A percentile compares a stretch with the other conserved stretches of the same genome.
Evolutionary conservation across 208 protist species (phyloP).

Genomic region (Trypanosoma lewisi): DNA sequence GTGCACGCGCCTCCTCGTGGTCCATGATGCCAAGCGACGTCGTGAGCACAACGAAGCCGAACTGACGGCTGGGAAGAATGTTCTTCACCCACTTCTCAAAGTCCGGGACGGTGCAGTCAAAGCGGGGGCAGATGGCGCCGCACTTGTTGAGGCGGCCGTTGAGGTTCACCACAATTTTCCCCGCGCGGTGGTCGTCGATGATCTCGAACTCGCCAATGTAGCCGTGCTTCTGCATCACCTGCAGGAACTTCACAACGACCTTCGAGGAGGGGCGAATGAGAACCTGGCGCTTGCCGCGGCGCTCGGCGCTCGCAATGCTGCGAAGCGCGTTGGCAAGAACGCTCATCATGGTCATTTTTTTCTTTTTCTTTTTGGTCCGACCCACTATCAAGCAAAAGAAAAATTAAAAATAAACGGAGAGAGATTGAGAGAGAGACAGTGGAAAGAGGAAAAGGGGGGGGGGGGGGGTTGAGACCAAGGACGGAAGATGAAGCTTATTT

Average conservation of each 20-base stretch:
- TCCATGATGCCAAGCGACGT: conserved; percentile 99
- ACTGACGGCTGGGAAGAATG: conserved; percentile 99
- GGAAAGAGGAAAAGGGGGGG: not conserved
- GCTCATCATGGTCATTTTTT: conserved; percentile 99
- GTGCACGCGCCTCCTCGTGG: conserved; percentile 98
- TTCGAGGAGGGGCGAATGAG: conserved; percentile 99
- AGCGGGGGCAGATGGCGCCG: conserved; percentile 99
- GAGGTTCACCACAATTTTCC: conserved; percentile 99
- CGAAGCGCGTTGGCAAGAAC: conserved; percentile 99
- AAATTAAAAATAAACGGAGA: not conserved
- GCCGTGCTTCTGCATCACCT: conserved; percentile 99
- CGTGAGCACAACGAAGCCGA: conserved; percentile 99
- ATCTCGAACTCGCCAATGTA: conserved; percentile 99
- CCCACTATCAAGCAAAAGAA: not conserved
- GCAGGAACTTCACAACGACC: conserved; percentile 99
- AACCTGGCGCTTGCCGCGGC: conserved; percentile 99
- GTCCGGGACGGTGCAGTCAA: conserved; percentile 94
- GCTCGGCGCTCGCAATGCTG: conserved; percentile 99
- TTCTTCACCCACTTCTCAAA: conserved; percentile 99
- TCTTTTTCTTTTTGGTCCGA: conserved; percentile 59
- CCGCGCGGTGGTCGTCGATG: conserved; percentile 99
- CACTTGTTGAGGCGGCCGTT: conserved; percentile 99
- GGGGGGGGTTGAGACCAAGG: not conserved
- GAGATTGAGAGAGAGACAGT: not conserved
- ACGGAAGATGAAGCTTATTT: too few species aligned